Percentiles rank a stretch among this genome's conserved stretches.
Evolutionary conservation across 2,329 filamentous ascomycete genomes (phyloP).

Genomic region (Fusarium nygamai): DNA sequence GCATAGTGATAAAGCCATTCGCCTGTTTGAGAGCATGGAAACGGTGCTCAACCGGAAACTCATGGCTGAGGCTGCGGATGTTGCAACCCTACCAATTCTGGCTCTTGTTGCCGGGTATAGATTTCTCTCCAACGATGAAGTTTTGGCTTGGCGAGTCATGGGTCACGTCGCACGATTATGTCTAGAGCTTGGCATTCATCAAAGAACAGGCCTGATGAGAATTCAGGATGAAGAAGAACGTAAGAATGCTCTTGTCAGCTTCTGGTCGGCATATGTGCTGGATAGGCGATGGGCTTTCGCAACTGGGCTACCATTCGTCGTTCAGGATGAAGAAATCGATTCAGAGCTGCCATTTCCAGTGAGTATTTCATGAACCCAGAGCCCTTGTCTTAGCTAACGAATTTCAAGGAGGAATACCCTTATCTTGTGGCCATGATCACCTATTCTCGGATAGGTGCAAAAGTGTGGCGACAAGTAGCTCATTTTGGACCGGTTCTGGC

Average conservation of each 20-base stretch:
- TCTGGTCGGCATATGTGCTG: conserved; percentile 88
- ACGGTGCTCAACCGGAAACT: conserved; percentile 73
- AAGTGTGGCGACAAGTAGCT: conserved; percentile 85
- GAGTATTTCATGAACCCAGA: conserved; percentile 44
- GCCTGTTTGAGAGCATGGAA: conserved; percentile 81
- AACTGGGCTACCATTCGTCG: conserved; percentile 86
- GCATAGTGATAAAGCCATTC: conserved; percentile 76
- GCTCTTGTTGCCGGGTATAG: conserved; percentile 72
- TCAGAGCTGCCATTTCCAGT: conserved; percentile 82
- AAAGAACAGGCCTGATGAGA: conserved; percentile 75
- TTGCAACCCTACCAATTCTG: conserved; percentile 60
- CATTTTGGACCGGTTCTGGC: conserved; percentile 70
- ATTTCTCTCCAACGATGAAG: conserved; percentile 87
- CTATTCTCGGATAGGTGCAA: conserved; percentile 84
- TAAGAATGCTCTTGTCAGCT: conserved; percentile 74
- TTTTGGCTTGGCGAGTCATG: conserved; percentile 86
- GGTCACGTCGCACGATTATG: conserved; percentile 84
- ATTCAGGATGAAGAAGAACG: conserved; percentile 77
- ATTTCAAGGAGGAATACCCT: conserved; percentile 61
- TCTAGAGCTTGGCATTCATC: conserved; percentile 84
- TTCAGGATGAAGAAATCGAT: conserved; percentile 89
- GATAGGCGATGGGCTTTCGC: conserved; percentile 90
- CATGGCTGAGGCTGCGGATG: conserved; percentile 62
- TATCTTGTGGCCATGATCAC: conserved; percentile 87
- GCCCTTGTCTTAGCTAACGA: conserved; percentile 22